Evolutionary conservation across 768 basidiomycete species (phyloP).

Genomic region (Dendrothele bispora): DNA sequence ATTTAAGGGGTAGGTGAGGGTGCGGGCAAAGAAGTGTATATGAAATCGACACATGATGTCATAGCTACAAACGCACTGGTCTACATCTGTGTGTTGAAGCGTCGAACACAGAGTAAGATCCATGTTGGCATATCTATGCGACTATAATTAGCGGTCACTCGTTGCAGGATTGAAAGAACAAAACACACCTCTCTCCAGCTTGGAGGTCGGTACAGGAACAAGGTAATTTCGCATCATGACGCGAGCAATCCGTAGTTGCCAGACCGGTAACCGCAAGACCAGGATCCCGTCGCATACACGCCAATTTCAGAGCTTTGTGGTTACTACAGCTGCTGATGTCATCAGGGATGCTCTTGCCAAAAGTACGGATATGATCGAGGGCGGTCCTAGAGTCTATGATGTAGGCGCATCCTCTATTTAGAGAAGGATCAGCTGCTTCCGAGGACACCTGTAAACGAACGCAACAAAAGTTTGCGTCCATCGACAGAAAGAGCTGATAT

Average conservation of each 20-base stretch:
- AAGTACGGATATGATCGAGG: constrained; percentile 13
- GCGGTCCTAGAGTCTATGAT: constrained; percentile 22
- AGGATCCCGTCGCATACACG: constrained; percentile 15
- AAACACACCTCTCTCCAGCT: not conserved
- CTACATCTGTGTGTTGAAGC: not conserved
- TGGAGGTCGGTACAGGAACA: not conserved
- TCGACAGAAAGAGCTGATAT: constrained; percentile 21
- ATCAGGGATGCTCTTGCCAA: constrained; percentile 14
- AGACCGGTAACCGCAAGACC: constrained; percentile 17
- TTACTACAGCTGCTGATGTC: constrained; percentile 21
- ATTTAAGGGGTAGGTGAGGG: not conserved
- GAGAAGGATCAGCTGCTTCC: constrained; percentile 23
- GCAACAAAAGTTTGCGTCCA: constrained; percentile 33
- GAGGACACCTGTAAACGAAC: constrained; percentile 23
- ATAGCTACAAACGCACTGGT: constrained; percentile 8
- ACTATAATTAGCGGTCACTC: too few relatives aligned
- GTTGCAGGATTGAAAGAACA: not conserved
- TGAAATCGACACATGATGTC: constrained; percentile 17
- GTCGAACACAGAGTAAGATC: constrained; percentile 9
- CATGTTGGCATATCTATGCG: constrained; percentile 16
- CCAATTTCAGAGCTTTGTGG: constrained; percentile 21
- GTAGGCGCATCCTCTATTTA: constrained; percentile 26
- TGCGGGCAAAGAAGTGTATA: not conserved
- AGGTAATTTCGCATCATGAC: constrained; percentile 19
- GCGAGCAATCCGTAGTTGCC: constrained; percentile 18